phyloP scores from a whole-genome alignment of 371 early-diverging fungal species.

The Mucor lusitanicus region DNA sequence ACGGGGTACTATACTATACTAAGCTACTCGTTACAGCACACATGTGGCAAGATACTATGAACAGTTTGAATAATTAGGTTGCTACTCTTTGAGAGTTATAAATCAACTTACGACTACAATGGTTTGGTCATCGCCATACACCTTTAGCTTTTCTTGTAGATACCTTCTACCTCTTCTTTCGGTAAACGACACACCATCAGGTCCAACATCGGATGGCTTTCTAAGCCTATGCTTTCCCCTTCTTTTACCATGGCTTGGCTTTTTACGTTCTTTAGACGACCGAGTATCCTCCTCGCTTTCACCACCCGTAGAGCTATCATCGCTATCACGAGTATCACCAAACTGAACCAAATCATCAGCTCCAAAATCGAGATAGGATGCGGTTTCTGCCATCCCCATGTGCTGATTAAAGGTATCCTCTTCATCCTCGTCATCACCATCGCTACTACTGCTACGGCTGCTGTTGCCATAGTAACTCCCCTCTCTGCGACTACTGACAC shows the following conservation, averaged over 20 bases:
- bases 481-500: not conserved
- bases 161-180: conserved; percentile 40
- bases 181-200: conserved; percentile 33
- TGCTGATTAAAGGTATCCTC: not conserved
- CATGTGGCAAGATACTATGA: not conserved
- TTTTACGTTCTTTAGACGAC: not conserved
- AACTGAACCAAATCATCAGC: conserved; percentile 1
- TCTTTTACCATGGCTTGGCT: not conserved
- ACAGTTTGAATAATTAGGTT: not conserved
- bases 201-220: conserved; percentile 12
- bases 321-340: not conserved
- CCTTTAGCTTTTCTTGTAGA: conserved; percentile 33
- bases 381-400: not conserved
- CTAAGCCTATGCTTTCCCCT: conserved; percentile 3
- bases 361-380: not conserved
- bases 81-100: not conserved
- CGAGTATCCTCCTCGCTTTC: conserved; percentile 2
- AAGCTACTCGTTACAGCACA: not conserved
- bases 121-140: conserved; percentile 51
- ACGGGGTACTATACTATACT: too few species aligned
- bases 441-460: not conserved
- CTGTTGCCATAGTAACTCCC: not conserved
- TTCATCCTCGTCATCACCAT: not conserved
- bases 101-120: conserved; percentile 41
- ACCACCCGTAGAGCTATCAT: not conserved